These are phyloP conservation scores for Colletotrichum zoysiae DNA, from an alignment of 2,329 filamentous ascomycete genomes.

Conservation along the genomic window DNA sequence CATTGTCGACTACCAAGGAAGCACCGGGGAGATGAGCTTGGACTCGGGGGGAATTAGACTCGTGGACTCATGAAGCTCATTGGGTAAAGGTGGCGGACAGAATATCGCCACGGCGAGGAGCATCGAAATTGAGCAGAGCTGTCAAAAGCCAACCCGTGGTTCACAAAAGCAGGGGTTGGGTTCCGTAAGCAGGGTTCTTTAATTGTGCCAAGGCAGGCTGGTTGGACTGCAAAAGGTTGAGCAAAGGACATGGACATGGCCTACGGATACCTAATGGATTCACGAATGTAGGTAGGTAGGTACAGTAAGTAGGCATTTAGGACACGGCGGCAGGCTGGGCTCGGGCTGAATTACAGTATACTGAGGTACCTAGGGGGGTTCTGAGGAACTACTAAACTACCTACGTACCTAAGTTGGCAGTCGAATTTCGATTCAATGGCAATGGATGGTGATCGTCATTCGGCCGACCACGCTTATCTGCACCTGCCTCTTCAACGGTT, in stretches of 20 bases:
- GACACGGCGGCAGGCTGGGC: conserved; percentile 23
- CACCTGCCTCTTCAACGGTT: background rate
- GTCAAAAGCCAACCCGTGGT: conserved; percentile 14
- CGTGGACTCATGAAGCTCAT: conserved; percentile 8
- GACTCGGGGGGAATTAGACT: conserved; percentile 9
- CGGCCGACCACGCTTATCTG: conserved; percentile 32
- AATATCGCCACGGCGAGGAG: conserved; percentile 13
- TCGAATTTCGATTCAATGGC: conserved; percentile 14
- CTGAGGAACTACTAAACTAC: background rate
- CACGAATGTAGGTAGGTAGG: too few species aligned
- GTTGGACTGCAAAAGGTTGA: conserved; percentile 17
- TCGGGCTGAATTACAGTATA: conserved; percentile 14
- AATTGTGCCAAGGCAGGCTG: conserved; percentile 38
- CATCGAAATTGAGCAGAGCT: conserved; percentile 33
- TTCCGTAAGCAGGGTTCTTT: conserved; percentile 31
- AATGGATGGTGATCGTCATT: conserved; percentile 35
- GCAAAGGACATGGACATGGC: background rate
- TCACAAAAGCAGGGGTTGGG: conserved; percentile 18
- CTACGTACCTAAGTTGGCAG: background rate
- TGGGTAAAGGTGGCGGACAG: conserved; percentile 17
- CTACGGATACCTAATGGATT: background rate
- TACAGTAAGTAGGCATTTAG: conserved; percentile 6
- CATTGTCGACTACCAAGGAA: background rate
- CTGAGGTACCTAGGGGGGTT: conserved; percentile 18
- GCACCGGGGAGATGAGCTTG: background rate